A percentile compares a stretch with the other conserved stretches of the same genome.
Conservation (phyloP, 495 filamentous ascomycete species). For the Penicillium chermesinum region DNA sequence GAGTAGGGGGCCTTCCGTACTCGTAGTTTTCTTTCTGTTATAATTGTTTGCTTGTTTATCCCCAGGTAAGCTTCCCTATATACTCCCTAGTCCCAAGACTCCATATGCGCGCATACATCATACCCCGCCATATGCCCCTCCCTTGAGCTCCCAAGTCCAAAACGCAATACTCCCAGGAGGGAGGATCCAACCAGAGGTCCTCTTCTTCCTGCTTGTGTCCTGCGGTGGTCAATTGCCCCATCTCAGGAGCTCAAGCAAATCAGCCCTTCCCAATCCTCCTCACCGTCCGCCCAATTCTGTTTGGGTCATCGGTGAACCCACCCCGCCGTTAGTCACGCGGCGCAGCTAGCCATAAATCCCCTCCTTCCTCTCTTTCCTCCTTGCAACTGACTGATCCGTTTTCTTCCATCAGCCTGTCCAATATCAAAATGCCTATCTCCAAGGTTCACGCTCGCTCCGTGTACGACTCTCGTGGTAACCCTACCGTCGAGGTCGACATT, state of each 20-base stretch:
- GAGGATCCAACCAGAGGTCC: slow-evolving; percentile 15
- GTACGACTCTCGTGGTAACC: slow-evolving; percentile 99
- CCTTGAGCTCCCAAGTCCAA: slow-evolving; percentile 1
- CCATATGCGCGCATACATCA: slow-evolving; percentile 7
- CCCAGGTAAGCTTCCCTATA: slow-evolving; percentile 20
- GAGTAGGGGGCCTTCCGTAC: slow-evolving; percentile 27
- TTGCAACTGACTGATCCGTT: slow-evolving; percentile 21
- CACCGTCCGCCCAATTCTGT: slow-evolving; percentile 32
- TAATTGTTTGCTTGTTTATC: slow-evolving; percentile 13
- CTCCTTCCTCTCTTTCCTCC: slow-evolving; percentile 20
- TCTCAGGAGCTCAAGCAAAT: slow-evolving; percentile 21
- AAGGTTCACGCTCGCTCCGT: slow-evolving; percentile 98
- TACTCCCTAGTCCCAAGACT: background rate
- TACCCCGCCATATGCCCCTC: slow-evolving; percentile 21
- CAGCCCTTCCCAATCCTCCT: slow-evolving; percentile 16
- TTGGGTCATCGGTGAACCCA: slow-evolving; percentile 47
- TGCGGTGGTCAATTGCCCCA: slow-evolving; percentile 22
- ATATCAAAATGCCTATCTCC: slow-evolving; percentile 78
- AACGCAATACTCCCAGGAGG: slow-evolving; percentile 1
- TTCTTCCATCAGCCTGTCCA: slow-evolving; percentile 21
- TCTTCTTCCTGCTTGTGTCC: slow-evolving; percentile 18
- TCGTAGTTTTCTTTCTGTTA: slow-evolving; percentile 7
- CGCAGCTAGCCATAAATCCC: slow-evolving; percentile 26
- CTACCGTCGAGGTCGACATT: slow-evolving; percentile 92
- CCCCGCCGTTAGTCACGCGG: slow-evolving; percentile 37